Base-by-base conservation (phyloP, 2,329 filamentous ascomycete genomes). In the Diaporthe aspalathi region DNA sequence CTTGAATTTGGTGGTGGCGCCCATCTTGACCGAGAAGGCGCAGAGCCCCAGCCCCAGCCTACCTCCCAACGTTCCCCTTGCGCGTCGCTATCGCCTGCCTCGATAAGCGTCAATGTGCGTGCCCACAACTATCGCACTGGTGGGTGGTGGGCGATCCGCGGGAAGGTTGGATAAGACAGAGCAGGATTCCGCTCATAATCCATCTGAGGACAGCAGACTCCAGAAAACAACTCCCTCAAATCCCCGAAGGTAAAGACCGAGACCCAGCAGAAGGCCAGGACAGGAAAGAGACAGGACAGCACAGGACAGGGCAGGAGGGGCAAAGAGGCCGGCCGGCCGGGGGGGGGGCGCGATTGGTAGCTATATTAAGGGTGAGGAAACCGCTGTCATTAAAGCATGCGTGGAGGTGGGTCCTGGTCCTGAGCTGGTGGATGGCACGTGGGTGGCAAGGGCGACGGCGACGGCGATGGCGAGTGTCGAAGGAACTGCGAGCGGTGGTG, bases 1-100 rank as follows among this genome's bases (percentile, higher is more conserved):
- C 49, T 79, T 83, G 74, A 88, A 87, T 71, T 84, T 86, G 45
- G 79, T 77, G 70, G 79, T 77, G 70, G 68, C 71, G 24, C 63
- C 71, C 71, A 73, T 73, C 20, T 38, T 73, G 47, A 43, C 45
- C 47, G 45, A 29, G 45, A 50, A 32, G 45, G 45, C 56, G 38
- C 32, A 22, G 17, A 11, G 22, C 29, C 49, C 45, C 43, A 45
- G 9, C 35, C 35, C 53, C 35, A n/a, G 29, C 29, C 12, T n/a
- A 17, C 38, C 40, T 45, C 67, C 43, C 56, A 63, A n/a, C 47
- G 1, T 11, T 17, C 14, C 38, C 50, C 35, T 32, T 29, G n/a
- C 17, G 43, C 35, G 62, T 62, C 62, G 43, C 45, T 54, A 53
- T 56, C 50, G 57, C 16, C 45, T 27, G 24, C 62, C 22, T 50